A percentile compares a stretch with the other conserved stretches of the same genome.
phyloP scores from a whole-genome alignment of 2,329 filamentous ascomycete genomes.

The Sphaerulina musiva region DNA sequence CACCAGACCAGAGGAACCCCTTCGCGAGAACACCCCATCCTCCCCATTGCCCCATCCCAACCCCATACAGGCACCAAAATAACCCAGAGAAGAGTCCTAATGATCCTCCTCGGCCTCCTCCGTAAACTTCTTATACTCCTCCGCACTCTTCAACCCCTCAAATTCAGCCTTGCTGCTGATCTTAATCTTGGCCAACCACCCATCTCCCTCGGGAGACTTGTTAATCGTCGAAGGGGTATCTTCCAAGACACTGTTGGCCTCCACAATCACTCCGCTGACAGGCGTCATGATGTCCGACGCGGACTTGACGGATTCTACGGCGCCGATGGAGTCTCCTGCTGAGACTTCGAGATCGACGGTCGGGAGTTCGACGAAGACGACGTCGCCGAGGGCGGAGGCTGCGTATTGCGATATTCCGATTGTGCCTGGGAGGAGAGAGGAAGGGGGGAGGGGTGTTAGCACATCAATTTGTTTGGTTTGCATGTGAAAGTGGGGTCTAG shows the following conservation, averaged over 20 bases:
- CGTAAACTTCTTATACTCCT: slow-evolving; percentile 72
- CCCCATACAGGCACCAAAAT: too few relatives aligned
- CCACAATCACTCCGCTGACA: slow-evolving; percentile 66
- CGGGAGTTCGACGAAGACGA: slow-evolving; percentile 95
- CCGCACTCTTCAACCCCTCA: slow-evolving; percentile 68
- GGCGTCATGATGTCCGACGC: slow-evolving; percentile 96
- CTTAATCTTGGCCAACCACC: slow-evolving; percentile 88
- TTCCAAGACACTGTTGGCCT: slow-evolving; percentile 68
- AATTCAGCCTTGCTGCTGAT: slow-evolving; percentile 64
- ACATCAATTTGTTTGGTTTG: neutral
- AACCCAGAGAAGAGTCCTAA: neutral
- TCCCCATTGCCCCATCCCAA: too few relatives aligned
- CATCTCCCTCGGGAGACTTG: slow-evolving; percentile 78
- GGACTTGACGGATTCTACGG: slow-evolving; percentile 96
- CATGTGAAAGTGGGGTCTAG: slow-evolving; percentile 15
- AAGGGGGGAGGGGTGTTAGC: neutral
- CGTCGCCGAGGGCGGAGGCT: slow-evolving; percentile 84
- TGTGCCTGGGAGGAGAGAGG: slow-evolving; percentile 44
- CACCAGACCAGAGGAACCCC: too few relatives aligned
- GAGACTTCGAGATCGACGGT: slow-evolving; percentile 59
- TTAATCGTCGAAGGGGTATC: slow-evolving; percentile 85
- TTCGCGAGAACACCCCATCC: too few relatives aligned
- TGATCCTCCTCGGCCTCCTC: slow-evolving; percentile 37
- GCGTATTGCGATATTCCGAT: slow-evolving; percentile 88
- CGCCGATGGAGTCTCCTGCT: slow-evolving; percentile 79